Evolutionary conservation across 2,329 filamentous ascomycete species (phyloP).

Genomic region (Cladosporium sp.): DNA sequence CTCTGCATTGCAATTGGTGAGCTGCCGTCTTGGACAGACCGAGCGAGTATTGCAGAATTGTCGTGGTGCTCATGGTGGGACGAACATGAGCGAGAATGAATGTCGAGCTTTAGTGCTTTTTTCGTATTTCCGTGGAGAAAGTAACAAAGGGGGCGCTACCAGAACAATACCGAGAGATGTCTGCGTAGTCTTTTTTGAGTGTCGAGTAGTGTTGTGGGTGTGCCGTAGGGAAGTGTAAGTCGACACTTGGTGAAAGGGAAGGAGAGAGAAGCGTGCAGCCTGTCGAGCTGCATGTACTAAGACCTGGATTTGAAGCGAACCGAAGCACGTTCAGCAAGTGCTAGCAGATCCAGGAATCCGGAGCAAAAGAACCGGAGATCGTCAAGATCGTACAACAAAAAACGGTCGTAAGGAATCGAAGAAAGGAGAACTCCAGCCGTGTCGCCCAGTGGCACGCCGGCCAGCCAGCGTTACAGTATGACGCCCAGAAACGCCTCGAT

Average conservation of each 20-base stretch:
- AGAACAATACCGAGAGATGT: conserved; percentile 3
- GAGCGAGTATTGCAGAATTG: conserved; percentile 14
- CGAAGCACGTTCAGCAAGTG: not conserved
- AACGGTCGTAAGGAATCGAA: conserved; percentile 9
- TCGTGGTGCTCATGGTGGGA: conserved; percentile 17
- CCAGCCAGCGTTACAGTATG: conserved; percentile 18
- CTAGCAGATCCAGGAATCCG: conserved; percentile 20
- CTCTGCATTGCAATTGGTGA: conserved; percentile 12
- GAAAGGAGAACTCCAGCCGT: conserved; percentile 4
- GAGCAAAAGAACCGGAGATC: conserved; percentile 27
- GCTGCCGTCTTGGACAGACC: conserved; percentile 15
- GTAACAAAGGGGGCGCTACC: not conserved
- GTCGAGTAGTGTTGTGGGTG: not conserved
- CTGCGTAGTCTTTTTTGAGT: conserved; percentile 2
- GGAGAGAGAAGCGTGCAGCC: conserved; percentile 14
- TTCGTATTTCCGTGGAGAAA: not conserved
- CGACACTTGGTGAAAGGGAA: conserved; percentile 12
- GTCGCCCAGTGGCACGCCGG: conserved; percentile 25
- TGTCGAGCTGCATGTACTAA: not conserved
- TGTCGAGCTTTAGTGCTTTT: not conserved
- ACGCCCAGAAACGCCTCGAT: conserved; percentile 1
- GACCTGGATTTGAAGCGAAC: not conserved
- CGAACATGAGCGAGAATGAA: conserved; percentile 18
- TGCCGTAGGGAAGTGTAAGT: too few relatives aligned
- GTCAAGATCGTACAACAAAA: conserved; percentile 20